Evolutionary conservation across 1,284 basidiomycete genomes (phyloP), one percentile per base, ranked within the genome.

Genomic region (Malassezia japonica): DNA sequence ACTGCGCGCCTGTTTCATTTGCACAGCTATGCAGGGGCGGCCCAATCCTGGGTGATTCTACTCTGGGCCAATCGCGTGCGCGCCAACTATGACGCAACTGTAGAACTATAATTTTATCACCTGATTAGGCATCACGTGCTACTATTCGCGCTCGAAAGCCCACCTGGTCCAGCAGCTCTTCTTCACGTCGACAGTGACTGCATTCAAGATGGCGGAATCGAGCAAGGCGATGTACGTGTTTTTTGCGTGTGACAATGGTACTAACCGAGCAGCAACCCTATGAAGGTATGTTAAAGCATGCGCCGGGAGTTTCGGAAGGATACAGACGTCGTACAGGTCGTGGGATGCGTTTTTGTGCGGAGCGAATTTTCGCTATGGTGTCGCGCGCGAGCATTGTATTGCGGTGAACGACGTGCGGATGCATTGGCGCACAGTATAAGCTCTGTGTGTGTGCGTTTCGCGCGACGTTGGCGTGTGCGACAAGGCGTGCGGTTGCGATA

Each of bases 151-250:
- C 10, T n/a, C 18, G 16, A 21, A 28, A 39, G 18, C 20, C 21
- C 42, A 42, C 18, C 10, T 4, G n/a, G 16, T 15, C 1, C 29
- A 9, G 20, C 46, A 3, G 33, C 50, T 32, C 40, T 54, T 54
- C 51, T 48, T 54, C 40, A 46, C 48, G 40, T 54, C 51, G 46
- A 48, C 39, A 44, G 44, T 42, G 48, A 48, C 45, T 53, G 31
- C 42, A 51, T 28, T 51, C 29, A 43, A 40, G 32, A 68, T 68
- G 65, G 65, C 65, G 58, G 65, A 68, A 60, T 68, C 65, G 39
- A 62, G 64, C 62, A 68, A 68, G 64, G 64, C 65, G 53, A 66
- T 68, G 56, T 59, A 32, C 41, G 58, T 60, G n/a, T n/a, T 28
- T 20, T 16, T 16, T 35, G 27, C 16, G 28, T 18, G 10, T 25